These are phyloP conservation scores for Rhodotorula babjevae DNA, from an alignment of 768 basidiomycete genomes.

Conservation along the genomic window DNA sequence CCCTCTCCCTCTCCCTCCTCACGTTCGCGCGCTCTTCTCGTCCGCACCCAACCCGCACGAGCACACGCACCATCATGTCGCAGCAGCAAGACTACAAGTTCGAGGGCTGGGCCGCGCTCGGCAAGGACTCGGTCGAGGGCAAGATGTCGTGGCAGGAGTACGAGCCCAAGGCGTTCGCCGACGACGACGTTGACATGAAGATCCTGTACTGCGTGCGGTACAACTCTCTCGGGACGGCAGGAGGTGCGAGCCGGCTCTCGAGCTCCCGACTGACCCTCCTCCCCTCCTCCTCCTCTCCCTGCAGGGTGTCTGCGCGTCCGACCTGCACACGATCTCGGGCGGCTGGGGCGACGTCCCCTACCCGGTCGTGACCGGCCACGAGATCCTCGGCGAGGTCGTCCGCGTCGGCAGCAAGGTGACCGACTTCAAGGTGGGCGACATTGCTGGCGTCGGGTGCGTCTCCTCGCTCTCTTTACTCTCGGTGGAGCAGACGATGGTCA, in stretches of 20 bases:
- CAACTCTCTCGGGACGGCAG: too few species aligned
- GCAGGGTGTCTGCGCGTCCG: not conserved
- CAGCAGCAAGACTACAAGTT: slow-evolving; percentile 8
- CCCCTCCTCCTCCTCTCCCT: too few species aligned
- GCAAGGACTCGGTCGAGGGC: slow-evolving; percentile 27
- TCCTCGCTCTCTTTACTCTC: not conserved
- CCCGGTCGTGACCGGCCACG: slow-evolving; percentile 36
- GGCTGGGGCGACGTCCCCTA: slow-evolving; percentile 19
- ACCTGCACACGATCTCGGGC: slow-evolving; percentile 49
- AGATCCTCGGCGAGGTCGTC: slow-evolving; percentile 42
- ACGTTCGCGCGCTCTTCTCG: not conserved
- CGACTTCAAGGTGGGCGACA: slow-evolving; percentile 58
- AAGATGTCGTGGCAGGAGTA: slow-evolving; percentile 45
- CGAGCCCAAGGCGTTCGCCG: slow-evolving; percentile 55
- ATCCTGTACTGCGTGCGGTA: slow-evolving; percentile 17
- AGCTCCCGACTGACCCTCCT: not conserved
- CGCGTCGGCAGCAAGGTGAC: slow-evolving; percentile 57
- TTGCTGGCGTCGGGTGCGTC: slow-evolving; percentile 53
- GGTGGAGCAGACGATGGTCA: too few species aligned
- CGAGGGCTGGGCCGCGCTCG: slow-evolving; percentile 24
- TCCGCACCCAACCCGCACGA: not conserved
- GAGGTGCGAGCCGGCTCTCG: too few species aligned
- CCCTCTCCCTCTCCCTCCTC: not conserved
- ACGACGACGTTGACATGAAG: slow-evolving; percentile 56
- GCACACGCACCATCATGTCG: not conserved